A percentile compares a stretch with the other conserved stretches of the same genome.
These are phyloP conservation scores for Ophiostoma populinum DNA, from an alignment of 2,329 filamentous ascomycete genomes.

Conservation along the genomic window DNA sequence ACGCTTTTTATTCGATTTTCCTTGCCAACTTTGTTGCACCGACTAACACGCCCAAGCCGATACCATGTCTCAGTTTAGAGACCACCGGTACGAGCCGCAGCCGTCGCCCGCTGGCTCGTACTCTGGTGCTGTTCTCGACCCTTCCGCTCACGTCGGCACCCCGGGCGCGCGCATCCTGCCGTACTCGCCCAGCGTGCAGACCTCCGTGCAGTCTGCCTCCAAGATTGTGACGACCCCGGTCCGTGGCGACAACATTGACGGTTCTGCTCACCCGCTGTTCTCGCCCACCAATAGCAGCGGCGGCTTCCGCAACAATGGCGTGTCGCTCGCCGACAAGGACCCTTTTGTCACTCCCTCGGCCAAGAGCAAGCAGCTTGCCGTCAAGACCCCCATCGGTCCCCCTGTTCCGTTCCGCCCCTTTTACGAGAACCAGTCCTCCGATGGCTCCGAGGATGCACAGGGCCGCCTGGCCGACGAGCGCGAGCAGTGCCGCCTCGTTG, in stretches of 20 bases:
- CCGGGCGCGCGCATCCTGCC: constrained; percentile 46
- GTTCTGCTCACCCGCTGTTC: constrained; percentile 13
- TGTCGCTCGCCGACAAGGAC: constrained; percentile 25
- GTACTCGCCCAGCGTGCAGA: constrained; percentile 43
- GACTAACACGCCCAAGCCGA: neutral
- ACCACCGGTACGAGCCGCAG: constrained; percentile 23
- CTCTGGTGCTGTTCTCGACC: constrained; percentile 3
- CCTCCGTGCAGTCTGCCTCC: constrained; percentile 23
- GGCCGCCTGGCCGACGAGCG: constrained; percentile 4
- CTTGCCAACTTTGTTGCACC: too few species aligned
- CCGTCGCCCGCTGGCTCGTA: constrained; percentile 31
- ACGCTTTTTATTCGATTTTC: neutral
- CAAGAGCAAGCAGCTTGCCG: constrained; percentile 17
- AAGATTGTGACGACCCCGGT: constrained; percentile 20
- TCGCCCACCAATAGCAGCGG: constrained; percentile 15
- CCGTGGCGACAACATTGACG: constrained; percentile 14
- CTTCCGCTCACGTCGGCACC: constrained; percentile 25
- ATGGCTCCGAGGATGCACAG: constrained; percentile 10
- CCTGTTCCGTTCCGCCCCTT: constrained; percentile 43
- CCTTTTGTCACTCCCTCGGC: constrained; percentile 31
- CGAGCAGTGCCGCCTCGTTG: constrained; percentile 9
- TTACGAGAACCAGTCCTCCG: constrained; percentile 13
- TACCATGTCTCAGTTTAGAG: constrained; percentile 24
- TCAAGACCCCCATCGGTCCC: constrained; percentile 46
- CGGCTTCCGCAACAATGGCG: constrained; percentile 13